A percentile compares a stretch with the other conserved stretches of the same genome.
Conservation (phyloP, 192 early-diverging fungal species). For the Backusella parvicylindrica region DNA sequence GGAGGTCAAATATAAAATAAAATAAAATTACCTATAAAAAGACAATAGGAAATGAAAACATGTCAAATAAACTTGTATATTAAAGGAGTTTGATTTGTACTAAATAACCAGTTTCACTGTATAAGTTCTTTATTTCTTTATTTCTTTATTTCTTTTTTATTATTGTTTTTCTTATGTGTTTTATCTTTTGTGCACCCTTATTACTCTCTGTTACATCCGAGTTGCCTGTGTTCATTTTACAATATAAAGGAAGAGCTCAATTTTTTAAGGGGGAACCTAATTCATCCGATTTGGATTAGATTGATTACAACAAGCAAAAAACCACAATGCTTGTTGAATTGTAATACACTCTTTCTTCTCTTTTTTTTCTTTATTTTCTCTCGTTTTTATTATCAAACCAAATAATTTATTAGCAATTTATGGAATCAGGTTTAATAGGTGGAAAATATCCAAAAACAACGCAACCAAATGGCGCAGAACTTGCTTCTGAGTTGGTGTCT, state of each 20-base stretch:
- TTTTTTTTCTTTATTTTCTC: background rate
- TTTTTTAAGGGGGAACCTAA: background rate
- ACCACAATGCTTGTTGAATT: no score
- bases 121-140: background rate
- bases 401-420: background rate
- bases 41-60: background rate
- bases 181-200: background rate
- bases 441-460: background rate
- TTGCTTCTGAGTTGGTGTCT: constrained; percentile 20
- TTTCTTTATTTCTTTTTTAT: background rate
- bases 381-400: background rate
- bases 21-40: background rate
- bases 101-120: no score
- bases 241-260: background rate
- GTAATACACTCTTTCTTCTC: background rate
- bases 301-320: background rate
- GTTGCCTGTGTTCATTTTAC: background rate
- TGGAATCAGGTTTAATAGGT: background rate
- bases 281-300: background rate
- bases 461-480: constrained; percentile 16
- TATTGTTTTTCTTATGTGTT: background rate
- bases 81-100: background rate
- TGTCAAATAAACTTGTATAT: no score
- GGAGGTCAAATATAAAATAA: background rate
- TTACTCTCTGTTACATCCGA: background rate